phyloP scores from a whole-genome alignment of 768 basidiomycete species.

The Suillus sp. region DNA sequence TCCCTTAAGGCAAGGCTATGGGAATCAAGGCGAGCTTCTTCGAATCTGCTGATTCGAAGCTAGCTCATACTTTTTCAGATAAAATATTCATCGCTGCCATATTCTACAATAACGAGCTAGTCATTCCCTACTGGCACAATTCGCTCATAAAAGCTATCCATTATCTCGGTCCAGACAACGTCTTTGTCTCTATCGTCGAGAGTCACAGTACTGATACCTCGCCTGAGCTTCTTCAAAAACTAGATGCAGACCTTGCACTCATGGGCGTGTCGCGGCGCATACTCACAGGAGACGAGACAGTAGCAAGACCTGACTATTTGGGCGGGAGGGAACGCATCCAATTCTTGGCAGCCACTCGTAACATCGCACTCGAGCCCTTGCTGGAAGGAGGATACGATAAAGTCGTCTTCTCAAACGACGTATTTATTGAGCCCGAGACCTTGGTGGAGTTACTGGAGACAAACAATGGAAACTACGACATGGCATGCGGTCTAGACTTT shows the following conservation, averaged over 20 bases:
- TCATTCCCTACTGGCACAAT: slow-evolving; percentile 43
- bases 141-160: slow-evolving; percentile 37
- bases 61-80: slow-evolving; percentile 15
- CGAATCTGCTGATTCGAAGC: neutral
- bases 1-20: slow-evolving; percentile 10
- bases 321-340: slow-evolving; percentile 34
- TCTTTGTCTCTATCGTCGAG: slow-evolving; percentile 46
- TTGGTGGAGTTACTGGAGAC: slow-evolving; percentile 43
- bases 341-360: slow-evolving; percentile 42
- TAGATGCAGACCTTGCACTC: slow-evolving; percentile 26
- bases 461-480: slow-evolving; percentile 41
- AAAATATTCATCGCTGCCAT: slow-evolving; percentile 43
- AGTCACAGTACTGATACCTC: slow-evolving; percentile 38
- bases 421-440: slow-evolving; percentile 42
- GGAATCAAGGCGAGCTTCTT: slow-evolving; percentile 12
- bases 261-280: slow-evolving; percentile 34
- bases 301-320: slow-evolving; percentile 22
- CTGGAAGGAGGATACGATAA: slow-evolving; percentile 40
- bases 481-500: slow-evolving; percentile 47
- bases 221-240: slow-evolving; percentile 31
- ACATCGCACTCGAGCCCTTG: slow-evolving; percentile 45
- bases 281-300: slow-evolving; percentile 29
- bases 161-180: slow-evolving; percentile 44
- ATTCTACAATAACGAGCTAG: slow-evolving; percentile 40
- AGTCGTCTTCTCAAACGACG: slow-evolving; percentile 46